Percentiles rank a stretch among this genome's conserved stretches.
Evolutionary conservation across 345 rosid genomes (phyloP).

Genomic region (Psidium guajava): DNA sequence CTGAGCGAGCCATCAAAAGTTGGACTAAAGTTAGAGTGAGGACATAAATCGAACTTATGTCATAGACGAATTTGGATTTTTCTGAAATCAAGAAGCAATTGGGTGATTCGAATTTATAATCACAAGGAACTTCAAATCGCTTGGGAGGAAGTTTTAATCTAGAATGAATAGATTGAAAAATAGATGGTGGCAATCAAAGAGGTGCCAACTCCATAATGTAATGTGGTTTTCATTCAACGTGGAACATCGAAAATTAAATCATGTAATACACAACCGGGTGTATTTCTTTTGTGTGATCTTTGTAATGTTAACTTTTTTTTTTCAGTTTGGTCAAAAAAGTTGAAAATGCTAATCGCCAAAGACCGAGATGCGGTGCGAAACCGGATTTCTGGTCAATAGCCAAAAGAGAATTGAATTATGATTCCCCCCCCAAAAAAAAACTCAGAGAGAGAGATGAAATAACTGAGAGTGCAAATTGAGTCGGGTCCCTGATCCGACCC

Average conservation of each 20-base stretch:
- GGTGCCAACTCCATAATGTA: not conserved
- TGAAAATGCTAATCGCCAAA: not conserved
- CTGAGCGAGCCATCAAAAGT: not conserved
- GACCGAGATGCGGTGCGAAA: not conserved
- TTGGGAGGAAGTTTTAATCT: no score
- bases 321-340: not conserved
- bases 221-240: not conserved
- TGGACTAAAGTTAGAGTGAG: not conserved
- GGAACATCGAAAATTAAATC: not conserved
- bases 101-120: not conserved
- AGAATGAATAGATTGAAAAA: no score
- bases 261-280: not conserved
- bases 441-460: not conserved
- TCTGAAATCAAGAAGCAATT: not conserved
- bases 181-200: no score
- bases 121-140: no score
- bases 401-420: not conserved
- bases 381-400: not conserved
- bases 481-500: not conserved
- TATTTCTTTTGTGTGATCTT: not conserved
- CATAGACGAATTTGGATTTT: not conserved
- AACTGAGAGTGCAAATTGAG: not conserved
- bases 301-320: not conserved
- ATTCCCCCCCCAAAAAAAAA: not conserved
- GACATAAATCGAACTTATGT: not conserved